Base-by-base conservation (phyloP, 1,284 basidiomycete species). In the Moesziomyces aphidis region DNA sequence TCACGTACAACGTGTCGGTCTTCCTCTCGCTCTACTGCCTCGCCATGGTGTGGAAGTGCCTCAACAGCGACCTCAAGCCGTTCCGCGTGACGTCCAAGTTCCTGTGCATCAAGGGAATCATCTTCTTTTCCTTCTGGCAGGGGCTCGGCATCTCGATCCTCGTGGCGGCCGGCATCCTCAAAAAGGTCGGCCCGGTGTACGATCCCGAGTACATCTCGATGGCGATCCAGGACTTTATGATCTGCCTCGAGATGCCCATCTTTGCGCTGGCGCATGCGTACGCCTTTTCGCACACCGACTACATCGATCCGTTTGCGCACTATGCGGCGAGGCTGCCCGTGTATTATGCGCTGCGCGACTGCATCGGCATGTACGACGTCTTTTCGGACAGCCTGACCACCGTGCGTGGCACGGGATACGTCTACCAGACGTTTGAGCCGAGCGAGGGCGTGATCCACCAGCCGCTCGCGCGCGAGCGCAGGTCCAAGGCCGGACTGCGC, bases 101-200 rank as follows among this genome's bases (percentile, higher is more conserved):
- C 86, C 90, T 99, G 24, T 98, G 95, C 84, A 93, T 99, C 79
- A 98, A 99, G 85, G 80, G 82, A 1, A 95, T 99, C 75, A 89
- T 99, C 47, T 97, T 98, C 88, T 96, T 97, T 86, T 95, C 92
- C 0, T 99, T 99, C 87, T 99, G 96, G 96, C 96, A 99, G 52
- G 80, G 78, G 17, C 90, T 97, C 48, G 89, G 85, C 48, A 90
- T 99, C 56, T 95, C 94, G 28, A 89, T 94, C 77, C 89, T 98
- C 22, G 96, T 97, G 45, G 91, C 94, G 1, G 88, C 91, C 0
- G 89, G 91, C 2, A 87, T 88, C 48, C 92, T 99, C 83, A 90
- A 87, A 36, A 88, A 88, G 52, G 90, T 77, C 21, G 77, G 85
- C 24, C 92, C 93, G 5, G 96, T 97, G 85, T 92, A 90, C 15